Conservation (phyloP, 2,329 filamentous ascomycete genomes). For the Colletotrichum sidae region DNA sequence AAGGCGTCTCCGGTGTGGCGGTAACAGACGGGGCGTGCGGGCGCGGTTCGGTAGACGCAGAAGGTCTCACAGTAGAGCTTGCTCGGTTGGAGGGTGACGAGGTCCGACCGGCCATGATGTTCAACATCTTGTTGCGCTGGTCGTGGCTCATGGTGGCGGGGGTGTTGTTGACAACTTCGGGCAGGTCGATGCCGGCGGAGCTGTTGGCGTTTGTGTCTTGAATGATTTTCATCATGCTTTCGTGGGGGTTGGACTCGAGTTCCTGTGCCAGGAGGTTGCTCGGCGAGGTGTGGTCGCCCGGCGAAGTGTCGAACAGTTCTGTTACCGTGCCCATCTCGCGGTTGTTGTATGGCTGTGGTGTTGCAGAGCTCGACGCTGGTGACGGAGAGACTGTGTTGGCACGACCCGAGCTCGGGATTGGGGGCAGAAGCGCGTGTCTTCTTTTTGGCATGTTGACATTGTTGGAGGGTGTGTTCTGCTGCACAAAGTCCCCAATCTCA, state of each 20-base stretch:
- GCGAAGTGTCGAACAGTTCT: slow-evolving; percentile 67
- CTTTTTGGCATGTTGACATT: slow-evolving; percentile 61
- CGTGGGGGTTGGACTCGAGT: slow-evolving; percentile 67
- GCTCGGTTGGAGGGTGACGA: slow-evolving; percentile 41
- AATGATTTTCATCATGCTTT: slow-evolving; percentile 74
- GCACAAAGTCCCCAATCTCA: slow-evolving; percentile 70
- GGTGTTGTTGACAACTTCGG: slow-evolving; percentile 67
- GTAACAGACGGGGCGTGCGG: slow-evolving; percentile 37
- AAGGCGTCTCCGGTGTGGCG: slow-evolving; percentile 26
- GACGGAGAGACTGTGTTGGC: slow-evolving; percentile 43
- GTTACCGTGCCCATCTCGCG: slow-evolving; percentile 68
- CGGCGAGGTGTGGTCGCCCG: slow-evolving; percentile 57
- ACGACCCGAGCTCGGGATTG: slow-evolving; percentile 56
- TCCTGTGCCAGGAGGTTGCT: slow-evolving; percentile 64
- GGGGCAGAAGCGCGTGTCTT: slow-evolving; percentile 64
- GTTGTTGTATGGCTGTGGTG: slow-evolving; percentile 44
- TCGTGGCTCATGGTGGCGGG: slow-evolving; percentile 66
- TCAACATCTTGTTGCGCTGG: slow-evolving; percentile 69
- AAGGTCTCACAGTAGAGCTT: slow-evolving; percentile 38
- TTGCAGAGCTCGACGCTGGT: slow-evolving; percentile 43
- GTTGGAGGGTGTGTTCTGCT: slow-evolving; percentile 54
- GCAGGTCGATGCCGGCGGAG: slow-evolving; percentile 61
- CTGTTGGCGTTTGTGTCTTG: slow-evolving; percentile 71
- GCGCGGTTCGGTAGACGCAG: slow-evolving; percentile 34
- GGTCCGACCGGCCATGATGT: slow-evolving; percentile 66